Base-by-base conservation (phyloP, 805 yeast species). In the Candida lessepsii region DNA sequence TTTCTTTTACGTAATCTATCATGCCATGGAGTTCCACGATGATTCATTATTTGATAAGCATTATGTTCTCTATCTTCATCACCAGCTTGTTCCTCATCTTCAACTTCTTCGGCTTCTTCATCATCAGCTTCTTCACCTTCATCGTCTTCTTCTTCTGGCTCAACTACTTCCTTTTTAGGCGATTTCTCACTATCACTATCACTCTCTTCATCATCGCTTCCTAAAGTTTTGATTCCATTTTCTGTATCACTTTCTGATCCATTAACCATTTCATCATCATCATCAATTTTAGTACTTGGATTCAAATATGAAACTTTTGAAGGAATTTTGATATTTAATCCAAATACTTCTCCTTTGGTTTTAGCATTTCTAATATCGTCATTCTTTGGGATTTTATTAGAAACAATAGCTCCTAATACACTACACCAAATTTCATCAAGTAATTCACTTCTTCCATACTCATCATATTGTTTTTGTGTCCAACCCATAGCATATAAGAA, bases 1-100 rank as follows among this genome's bases (percentile, higher is more conserved):
- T 76, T 76, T 40, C 96, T 77, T 40, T 77, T 81, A 10, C 81
- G 74, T 14, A 91, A 68, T 29, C 95, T 69, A 21, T 85, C 95
- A 43, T 80, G 77, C 96, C 98, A 93, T 9, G 80, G 61, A 0
- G 66, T 62, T 30, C 80, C 80, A 40, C 83, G 68, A 57, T 78
- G 75, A 42, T 80, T 77, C 50, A 85, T 62, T 3, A 67, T 61
- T 1, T 61, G 50, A 45, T 70, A 68, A 0, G 80, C 81, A 46
- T 73, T 73, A 47, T 64, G 75, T 25, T 48, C 57, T 15, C 47
- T 47, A 7, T 50, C 41, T 5, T 49, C 54, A 8, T 51, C 52
- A 1, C 44, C 57, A 5, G 50, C 60, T 10, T 44, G 55, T 2
- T 47, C 51, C 5, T 40, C 54, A 2, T 45, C 60, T 8, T 42